Base-by-base conservation (phyloP, 1,284 basidiomycete species). In the Rhizoctonia solani region DNA sequence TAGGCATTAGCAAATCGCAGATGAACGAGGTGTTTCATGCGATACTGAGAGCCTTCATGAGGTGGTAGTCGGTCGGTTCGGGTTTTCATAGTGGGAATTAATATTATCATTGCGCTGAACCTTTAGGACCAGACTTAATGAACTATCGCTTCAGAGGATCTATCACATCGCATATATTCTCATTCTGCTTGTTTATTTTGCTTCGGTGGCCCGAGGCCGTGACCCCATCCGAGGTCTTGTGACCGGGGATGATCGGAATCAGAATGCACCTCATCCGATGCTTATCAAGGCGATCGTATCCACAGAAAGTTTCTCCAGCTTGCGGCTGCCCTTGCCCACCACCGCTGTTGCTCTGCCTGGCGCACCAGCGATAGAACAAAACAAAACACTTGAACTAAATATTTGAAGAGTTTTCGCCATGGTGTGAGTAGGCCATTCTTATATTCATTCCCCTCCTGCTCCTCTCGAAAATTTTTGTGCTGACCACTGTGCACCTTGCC, bases 401-500 rank as follows among this genome's bases (percentile, higher is more conserved):
- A n/a, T n/a, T n/a, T 52, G 32, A 52, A 25, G 21, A 32, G 58
- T 49, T 19, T 39, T 41, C 65, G 66, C 61, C 72, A 72, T 72
- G 72, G 72, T 72, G 72, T 72, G 69, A 67, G 72, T 72, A 34
- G 25, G n/a, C 19, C 29, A n/a, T n/a, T n/a, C 54, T 32, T 21
- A 23, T 39, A 13, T 44, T 53, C 37, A 16, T 44, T 29, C 16
- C 50, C 52, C 30, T 52, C 37, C 46, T 47, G 37, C 41, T 16
- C n/a, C 54, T 49, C 37, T 19, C 34, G 52, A 67, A 53, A 61
- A 32, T 50, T 66, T 68, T 30, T 42, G 41, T 39, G 47, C 42
- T 58, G 50, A 58, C 47, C 25, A 44, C 54, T 63, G 42, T 59
- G 39, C 14, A 37, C 42, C 54, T 46, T 30, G 29, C 46, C 37